Percentiles rank a stretch among this genome's conserved stretches.
phyloP scores from a whole-genome alignment of 768 basidiomycete genomes.

The Macrolepiota albuminosa region DNA sequence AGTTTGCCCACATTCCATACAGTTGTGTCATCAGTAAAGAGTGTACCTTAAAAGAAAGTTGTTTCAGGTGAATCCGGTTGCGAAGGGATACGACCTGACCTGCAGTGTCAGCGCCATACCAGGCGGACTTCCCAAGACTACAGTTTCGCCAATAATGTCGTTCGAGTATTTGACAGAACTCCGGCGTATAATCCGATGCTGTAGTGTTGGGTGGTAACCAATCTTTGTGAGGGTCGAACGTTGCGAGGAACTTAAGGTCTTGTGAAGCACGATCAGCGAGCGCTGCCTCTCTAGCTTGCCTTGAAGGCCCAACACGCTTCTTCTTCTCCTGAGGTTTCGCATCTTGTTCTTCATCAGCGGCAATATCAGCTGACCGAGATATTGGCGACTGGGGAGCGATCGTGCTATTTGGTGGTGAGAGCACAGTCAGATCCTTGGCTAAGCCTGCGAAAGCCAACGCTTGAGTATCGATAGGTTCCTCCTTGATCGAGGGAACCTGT shows the following conservation, averaged over 20 bases:
- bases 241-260: conserved; percentile 55
- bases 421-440: conserved; percentile 14
- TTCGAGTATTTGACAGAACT: conserved; percentile 85
- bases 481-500: conserved; percentile 34
- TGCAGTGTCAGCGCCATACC: conserved; percentile 97
- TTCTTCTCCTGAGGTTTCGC: conserved; percentile 30
- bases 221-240: conserved; percentile 65
- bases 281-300: conserved; percentile 45
- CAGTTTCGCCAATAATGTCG: conserved; percentile 90
- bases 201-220: conserved; percentile 80
- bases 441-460: conserved; percentile 19
- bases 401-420: conserved; percentile 39
- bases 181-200: conserved; percentile 76
- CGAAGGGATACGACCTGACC: conserved; percentile 40
- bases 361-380: conserved; percentile 17
- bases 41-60: conserved; percentile 37
- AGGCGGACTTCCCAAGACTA: conserved; percentile 83
- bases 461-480: conserved; percentile 38
- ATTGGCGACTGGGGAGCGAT: conserved; percentile 25
- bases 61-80: neutral
- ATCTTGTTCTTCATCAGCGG: conserved; percentile 9
- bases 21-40: conserved; percentile 72
- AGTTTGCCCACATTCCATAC: conserved; percentile 95
- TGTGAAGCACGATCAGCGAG: conserved; percentile 42
- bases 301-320: conserved; percentile 33